Evolutionary conservation across 2,329 filamentous ascomycete genomes (phyloP).

Genomic region (Fusarium paranaense): DNA sequence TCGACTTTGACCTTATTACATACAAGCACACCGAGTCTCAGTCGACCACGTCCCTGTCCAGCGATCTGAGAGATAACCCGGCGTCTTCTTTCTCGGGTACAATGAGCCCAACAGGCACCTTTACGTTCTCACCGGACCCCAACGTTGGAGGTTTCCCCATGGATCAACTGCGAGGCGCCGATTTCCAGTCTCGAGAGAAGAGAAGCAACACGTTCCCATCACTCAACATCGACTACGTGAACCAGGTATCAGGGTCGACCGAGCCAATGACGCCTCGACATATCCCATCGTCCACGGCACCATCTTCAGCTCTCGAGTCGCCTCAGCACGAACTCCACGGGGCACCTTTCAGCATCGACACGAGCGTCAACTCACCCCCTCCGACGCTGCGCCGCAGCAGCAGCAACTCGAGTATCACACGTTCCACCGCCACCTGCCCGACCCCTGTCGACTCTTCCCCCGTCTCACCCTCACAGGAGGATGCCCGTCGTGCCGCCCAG

Average conservation of each 20-base stretch:
- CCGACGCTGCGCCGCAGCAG: constrained; percentile 48
- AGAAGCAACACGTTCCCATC: constrained; percentile 89
- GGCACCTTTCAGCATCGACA: constrained; percentile 58
- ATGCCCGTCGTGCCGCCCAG: constrained; percentile 84
- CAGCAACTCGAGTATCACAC: constrained; percentile 51
- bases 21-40: constrained; percentile 51
- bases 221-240: constrained; percentile 70
- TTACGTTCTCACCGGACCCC: constrained; percentile 80
- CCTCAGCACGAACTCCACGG: constrained; percentile 59
- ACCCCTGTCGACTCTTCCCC: constrained; percentile 65
- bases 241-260: constrained; percentile 51
- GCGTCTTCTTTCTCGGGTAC: constrained; percentile 76
- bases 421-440: constrained; percentile 34
- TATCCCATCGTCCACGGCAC: constrained; percentile 58
- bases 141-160: constrained; percentile 72
- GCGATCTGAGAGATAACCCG: constrained; percentile 49
- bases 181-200: constrained; percentile 74
- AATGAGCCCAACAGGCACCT: constrained; percentile 79
- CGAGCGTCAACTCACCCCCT: constrained; percentile 55
- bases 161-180: constrained; percentile 56
- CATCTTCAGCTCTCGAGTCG: constrained; percentile 65
- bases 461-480: constrained; percentile 81
- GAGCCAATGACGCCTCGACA: constrained; percentile 65
- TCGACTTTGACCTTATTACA: constrained; percentile 49
- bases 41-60: constrained; percentile 49